Evolutionary conservation across 176 grass and related monocot species (phyloP), one percentile per base, ranked within the genome.

Genomic region (Poa annua): DNA sequence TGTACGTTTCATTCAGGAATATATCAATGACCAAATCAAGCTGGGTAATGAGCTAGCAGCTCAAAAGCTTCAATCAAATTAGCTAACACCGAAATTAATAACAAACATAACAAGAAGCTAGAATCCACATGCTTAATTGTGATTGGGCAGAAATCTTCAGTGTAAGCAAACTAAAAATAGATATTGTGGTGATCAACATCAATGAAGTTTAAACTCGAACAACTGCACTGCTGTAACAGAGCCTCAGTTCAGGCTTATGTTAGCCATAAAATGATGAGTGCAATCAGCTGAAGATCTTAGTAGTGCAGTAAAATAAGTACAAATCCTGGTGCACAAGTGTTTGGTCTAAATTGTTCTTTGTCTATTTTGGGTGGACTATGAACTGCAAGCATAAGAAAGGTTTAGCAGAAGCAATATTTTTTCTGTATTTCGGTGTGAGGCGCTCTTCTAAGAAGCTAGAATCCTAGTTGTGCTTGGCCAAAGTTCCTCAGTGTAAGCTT

Each of bases 51-150:
- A 65, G 7, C 25, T 20, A 81, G 78, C 49, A 57, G 5, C 49
- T n/a, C 76, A 44, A 25, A 25, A 36, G 41, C 41, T 8, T 42
- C 41, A 42, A 42, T 10, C 13, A 80, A 69, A 84, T 75, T 74
- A 74, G 60, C 24, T 34, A 21, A 14, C 59, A 75, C 25, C 2
- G 12, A 45, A 64, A 68, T 62, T 54, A 64, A 68, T 76, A 53
- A 63, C 16, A 4, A 66, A 36, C 5, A 50, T 17, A 0, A n/a
- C 66, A 52, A 72, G 15, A 63, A 41, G 17, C 22, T 44, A 71
- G 20, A 10, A 68, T 74, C 54, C 54, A 78, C 73, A 78, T 64
- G 52, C 33, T 72, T 66, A 76, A 81, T 76, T 19, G 7, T 24
- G 77, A 21, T 25, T 21, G 24, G n/a, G 47, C 64, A 82, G 52